Conservation (phyloP, 768 basidiomycete genomes). For the Boletus sp. region DNA sequence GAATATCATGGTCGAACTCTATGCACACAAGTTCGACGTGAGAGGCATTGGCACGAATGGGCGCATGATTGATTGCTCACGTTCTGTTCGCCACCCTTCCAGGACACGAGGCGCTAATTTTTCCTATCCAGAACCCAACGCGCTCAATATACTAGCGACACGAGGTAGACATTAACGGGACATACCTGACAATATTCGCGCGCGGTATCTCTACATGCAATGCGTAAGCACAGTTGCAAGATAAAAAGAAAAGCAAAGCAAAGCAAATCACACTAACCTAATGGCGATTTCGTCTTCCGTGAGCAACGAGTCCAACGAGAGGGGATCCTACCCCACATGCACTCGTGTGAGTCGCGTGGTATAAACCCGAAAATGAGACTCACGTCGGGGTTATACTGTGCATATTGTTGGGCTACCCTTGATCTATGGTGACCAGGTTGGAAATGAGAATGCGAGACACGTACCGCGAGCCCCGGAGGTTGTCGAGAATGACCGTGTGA, state of each 20-base stretch:
- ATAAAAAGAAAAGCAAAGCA: not conserved
- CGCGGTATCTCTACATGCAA: constrained; percentile 66
- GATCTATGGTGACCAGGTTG: not conserved
- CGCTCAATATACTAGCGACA: constrained; percentile 1
- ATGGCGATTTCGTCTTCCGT: constrained; percentile 91
- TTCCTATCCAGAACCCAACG: constrained; percentile 48
- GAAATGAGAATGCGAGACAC: constrained; percentile 4
- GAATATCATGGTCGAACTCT: constrained; percentile 76
- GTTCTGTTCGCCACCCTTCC: constrained; percentile 85
- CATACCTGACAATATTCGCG: constrained; percentile 75
- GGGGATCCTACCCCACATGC: constrained; percentile 63
- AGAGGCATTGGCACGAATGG: not conserved
- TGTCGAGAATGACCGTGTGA: constrained; percentile 23
- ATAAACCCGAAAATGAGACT: constrained; percentile 2
- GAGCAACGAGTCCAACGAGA: constrained; percentile 74
- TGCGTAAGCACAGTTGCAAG: not conserved
- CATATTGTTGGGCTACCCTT: constrained; percentile 18
- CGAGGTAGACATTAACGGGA: not conserved
- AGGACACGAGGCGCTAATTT: constrained; percentile 85
- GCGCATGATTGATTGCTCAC: constrained; percentile 37
- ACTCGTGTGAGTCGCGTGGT: constrained; percentile 3
- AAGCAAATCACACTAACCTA: constrained; percentile 48
- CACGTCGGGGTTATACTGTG: constrained; percentile 22
- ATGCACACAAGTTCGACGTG: constrained; percentile 1
- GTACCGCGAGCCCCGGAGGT: constrained; percentile 16